Percentiles rank a stretch among this genome's conserved stretches.
These are phyloP conservation scores for Pseudogymnoascus sp. DNA, from an alignment of 2,329 filamentous ascomycete genomes.

Conservation along the genomic window DNA sequence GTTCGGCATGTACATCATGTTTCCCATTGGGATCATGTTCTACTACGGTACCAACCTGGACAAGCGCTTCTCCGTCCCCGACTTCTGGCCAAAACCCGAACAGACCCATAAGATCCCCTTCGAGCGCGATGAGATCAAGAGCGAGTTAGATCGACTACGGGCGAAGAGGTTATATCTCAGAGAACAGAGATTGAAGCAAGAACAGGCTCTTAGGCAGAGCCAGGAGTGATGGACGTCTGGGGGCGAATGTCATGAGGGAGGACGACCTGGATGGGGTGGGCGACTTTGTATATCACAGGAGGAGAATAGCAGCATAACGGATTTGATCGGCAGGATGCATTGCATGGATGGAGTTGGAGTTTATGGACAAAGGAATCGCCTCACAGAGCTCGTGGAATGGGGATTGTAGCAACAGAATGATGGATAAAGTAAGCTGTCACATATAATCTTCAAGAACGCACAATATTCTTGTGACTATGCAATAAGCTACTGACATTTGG, in stretches of 20 bases:
- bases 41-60: slow-evolving; percentile 99
- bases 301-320: slow-evolving; percentile 15
- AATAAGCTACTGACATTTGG: background rate
- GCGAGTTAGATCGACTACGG: slow-evolving; percentile 44
- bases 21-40: slow-evolving; percentile 98
- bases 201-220: slow-evolving; percentile 11
- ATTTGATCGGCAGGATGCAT: background rate
- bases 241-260: background rate
- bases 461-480: background rate
- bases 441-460: background rate
- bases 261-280: background rate
- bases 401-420: background rate
- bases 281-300: slow-evolving; percentile 11
- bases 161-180: slow-evolving; percentile 28
- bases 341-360: slow-evolving; percentile 1
- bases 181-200: slow-evolving; percentile 27
- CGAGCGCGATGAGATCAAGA: slow-evolving; percentile 73
- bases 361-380: slow-evolving; percentile 3
- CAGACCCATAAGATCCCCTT: slow-evolving; percentile 69
- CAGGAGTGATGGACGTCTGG: background rate
- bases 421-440: background rate
- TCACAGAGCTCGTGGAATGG: background rate
- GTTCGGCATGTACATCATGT: slow-evolving; percentile 99
- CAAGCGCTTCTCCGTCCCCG: slow-evolving; percentile 75
- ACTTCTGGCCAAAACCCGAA: slow-evolving; percentile 85